Conservation (phyloP, 1,139 yeast genomes). For the Taphrina populina region DNA sequence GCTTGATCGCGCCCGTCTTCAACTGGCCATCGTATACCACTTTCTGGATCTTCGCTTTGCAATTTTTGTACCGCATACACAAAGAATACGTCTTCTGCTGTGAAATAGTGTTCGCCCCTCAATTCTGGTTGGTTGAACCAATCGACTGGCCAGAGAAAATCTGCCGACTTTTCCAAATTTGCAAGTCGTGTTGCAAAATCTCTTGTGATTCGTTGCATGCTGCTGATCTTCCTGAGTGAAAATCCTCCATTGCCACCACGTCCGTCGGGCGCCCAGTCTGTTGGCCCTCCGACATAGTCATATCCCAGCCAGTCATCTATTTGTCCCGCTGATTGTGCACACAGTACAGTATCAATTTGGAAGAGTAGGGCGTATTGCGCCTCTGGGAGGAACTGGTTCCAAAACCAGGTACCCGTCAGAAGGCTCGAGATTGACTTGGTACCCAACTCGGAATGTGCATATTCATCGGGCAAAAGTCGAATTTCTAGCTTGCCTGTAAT, state of each 20-base stretch:
- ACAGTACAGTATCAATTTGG: constrained; percentile 18
- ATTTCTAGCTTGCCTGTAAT: constrained; percentile 12
- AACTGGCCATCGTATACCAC: not conserved
- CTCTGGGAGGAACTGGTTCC: constrained; percentile 17
- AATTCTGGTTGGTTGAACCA: constrained; percentile 6
- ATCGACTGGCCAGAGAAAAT: constrained; percentile 2
- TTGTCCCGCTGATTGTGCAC: constrained; percentile 5
- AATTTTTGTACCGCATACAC: not conserved
- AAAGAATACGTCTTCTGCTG: constrained; percentile 16
- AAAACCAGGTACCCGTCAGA: constrained; percentile 19
- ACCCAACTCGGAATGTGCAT: constrained; percentile 1
- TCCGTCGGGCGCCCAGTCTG: constrained; percentile 16
- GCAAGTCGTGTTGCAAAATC: constrained; percentile 1
- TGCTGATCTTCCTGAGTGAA: constrained; percentile 18
- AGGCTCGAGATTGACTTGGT: constrained; percentile 4
- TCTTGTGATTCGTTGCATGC: constrained; percentile 14
- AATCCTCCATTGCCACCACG: constrained; percentile 29
- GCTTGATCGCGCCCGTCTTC: constrained; percentile 8
- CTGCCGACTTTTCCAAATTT: not conserved
- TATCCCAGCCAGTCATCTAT: constrained; percentile 28
- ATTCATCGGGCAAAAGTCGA: constrained; percentile 11
- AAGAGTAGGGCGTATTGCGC: constrained; percentile 20
- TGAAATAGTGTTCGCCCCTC: not conserved
- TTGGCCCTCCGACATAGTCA: constrained; percentile 27
- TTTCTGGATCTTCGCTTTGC: not conserved